These are phyloP conservation scores for Porcisia deanei DNA, from an alignment of 208 protist genomes.

Conservation along the genomic window DNA sequence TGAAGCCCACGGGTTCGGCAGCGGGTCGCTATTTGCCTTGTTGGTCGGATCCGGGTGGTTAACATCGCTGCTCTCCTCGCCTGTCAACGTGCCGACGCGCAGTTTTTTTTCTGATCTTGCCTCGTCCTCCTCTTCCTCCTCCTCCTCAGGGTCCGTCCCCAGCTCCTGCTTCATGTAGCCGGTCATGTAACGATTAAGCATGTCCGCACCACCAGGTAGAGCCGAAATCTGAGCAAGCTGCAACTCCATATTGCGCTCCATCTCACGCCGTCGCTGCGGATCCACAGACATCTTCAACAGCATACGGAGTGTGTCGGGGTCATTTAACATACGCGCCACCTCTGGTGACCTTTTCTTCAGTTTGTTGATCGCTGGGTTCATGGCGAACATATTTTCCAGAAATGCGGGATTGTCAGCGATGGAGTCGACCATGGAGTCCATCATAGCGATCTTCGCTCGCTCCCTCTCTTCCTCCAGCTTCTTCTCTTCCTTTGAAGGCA, in stretches of 20 bases:
- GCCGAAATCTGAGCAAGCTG: conserved; percentile 71
- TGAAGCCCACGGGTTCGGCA: conserved; percentile 60
- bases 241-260: conserved; percentile 53
- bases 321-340: conserved; percentile 42
- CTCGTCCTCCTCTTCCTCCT: conserved; percentile 17
- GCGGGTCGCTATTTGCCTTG: conserved; percentile 54
- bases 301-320: conserved; percentile 75
- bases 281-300: conserved; percentile 74
- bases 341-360: conserved; percentile 65
- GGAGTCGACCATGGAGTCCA: conserved; percentile 76
- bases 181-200: conserved; percentile 58
- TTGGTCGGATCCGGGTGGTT: conserved; percentile 49
- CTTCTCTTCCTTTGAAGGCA: conserved; percentile 34
- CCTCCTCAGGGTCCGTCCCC: too few relatives aligned
- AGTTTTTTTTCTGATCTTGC: conserved; percentile 19
- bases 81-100: conserved; percentile 18
- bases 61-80: conserved; percentile 9
- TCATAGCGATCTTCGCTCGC: conserved; percentile 44
- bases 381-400: conserved; percentile 50
- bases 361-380: conserved; percentile 47
- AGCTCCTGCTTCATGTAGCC: too few relatives aligned
- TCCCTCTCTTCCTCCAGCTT: conserved; percentile 34
- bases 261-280: conserved; percentile 56
- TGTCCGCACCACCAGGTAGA: conserved; percentile 64
- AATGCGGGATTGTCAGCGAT: conserved; percentile 60